A percentile compares a stretch with the other conserved stretches of the same genome.
phyloP scores from a whole-genome alignment of 352 stramenopile genomes.

The Phytophthora crassamura region DNA sequence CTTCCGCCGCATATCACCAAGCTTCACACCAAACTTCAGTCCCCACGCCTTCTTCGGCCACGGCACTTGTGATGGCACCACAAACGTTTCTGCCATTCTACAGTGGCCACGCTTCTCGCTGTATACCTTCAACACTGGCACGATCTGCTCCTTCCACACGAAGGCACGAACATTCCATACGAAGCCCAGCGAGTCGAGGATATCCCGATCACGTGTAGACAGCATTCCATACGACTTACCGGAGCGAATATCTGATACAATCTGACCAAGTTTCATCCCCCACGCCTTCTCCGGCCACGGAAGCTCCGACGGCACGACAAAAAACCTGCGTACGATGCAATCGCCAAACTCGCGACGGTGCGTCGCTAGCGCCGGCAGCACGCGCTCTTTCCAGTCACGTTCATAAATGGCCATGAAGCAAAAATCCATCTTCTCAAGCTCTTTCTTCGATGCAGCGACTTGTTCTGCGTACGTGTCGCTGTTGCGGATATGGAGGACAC shows the following conservation, averaged over 20 bases:
- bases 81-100: background rate
- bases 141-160: background rate
- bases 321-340: conserved; percentile 33
- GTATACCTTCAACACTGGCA: background rate
- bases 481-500: too few relatives aligned
- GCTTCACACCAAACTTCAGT: background rate
- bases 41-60: background rate
- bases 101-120: background rate
- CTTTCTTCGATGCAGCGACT: background rate
- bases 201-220: conserved; percentile 41
- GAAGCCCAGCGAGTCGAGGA: conserved; percentile 33
- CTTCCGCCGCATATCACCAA: background rate
- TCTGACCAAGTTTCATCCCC: conserved; percentile 36
- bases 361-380: conserved; percentile 39
- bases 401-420: conserved; percentile 44
- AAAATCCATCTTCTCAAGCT: conserved; percentile 48
- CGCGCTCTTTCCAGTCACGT: conserved; percentile 48
- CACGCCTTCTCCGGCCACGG: conserved; percentile 41
- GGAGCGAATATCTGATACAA: conserved; percentile 44
- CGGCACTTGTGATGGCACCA: background rate
- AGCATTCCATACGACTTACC: conserved; percentile 29
- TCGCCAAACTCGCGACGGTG: conserved; percentile 38
- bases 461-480: too few relatives aligned
- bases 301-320: conserved; percentile 30
- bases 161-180: too few relatives aligned